phyloP scores from a whole-genome alignment of 306 rosid genomes.

The Quercus engelmannii region DNA sequence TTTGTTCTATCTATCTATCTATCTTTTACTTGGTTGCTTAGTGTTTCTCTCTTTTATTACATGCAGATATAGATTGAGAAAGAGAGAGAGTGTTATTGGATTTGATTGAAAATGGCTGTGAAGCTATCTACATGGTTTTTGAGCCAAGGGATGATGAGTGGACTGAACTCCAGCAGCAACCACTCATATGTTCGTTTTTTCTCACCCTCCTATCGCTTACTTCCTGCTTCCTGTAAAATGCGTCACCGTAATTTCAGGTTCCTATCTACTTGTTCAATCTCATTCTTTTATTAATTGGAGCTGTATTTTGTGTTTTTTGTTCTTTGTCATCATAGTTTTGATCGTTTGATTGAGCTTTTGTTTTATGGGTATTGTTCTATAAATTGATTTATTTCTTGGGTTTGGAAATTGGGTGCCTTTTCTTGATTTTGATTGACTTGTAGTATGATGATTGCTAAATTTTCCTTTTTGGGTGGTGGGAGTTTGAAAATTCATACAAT shows the following conservation, averaged over 20 bases:
- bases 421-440: background rate
- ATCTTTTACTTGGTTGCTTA: background rate
- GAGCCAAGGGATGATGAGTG: slow-evolving; percentile 41
- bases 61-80: background rate
- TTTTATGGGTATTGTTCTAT: background rate
- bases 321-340: background rate
- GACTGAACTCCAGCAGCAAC: slow-evolving; percentile 29
- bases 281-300: background rate
- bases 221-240: slow-evolving; percentile 54
- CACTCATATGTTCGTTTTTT: slow-evolving; percentile 27
- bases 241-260: slow-evolving; percentile 61
- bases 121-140: slow-evolving; percentile 58
- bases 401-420: background rate
- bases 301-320: background rate
- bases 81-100: background rate
- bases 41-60: background rate
- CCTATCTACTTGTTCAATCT: background rate
- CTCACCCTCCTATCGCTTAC: slow-evolving; percentile 23
- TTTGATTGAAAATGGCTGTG: slow-evolving; percentile 42
- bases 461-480: background rate
- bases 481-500: background rate
- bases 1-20: background rate
- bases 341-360: background rate
- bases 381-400: background rate
- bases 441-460: background rate